These are phyloP conservation scores for Pseudonitzschia pungens DNA, from an alignment of 108 stramenopile genomes.

Conservation along the genomic window DNA sequence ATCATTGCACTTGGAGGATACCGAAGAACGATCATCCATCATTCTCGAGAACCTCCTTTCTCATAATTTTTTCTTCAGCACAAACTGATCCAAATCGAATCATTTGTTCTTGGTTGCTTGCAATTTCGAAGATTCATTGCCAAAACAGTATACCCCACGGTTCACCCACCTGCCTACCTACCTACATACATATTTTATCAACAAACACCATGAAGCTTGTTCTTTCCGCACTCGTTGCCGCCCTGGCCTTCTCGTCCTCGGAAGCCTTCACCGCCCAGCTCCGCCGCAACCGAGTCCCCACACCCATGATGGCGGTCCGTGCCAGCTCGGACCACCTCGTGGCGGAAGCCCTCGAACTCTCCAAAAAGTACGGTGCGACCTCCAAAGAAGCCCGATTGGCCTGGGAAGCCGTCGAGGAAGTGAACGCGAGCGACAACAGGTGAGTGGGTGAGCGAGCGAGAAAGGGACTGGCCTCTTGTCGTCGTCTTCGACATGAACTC, in stretches of 20 bases:
- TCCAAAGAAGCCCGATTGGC: constrained; percentile 67
- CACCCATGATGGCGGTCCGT: neutral
- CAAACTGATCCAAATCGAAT: no score
- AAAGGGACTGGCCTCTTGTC: no score
- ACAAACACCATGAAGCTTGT: neutral
- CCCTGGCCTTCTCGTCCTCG: neutral
- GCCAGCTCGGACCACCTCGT: constrained; percentile 34
- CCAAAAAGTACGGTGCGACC: constrained; percentile 59
- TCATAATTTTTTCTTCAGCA: neutral
- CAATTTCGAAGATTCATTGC: no score
- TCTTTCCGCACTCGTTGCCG: neutral
- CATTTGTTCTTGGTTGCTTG: no score
- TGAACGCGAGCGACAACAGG: constrained; percentile 73
- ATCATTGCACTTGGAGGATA: no score
- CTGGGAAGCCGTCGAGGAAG: constrained; percentile 87
- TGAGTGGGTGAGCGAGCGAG: constrained; percentile 9
- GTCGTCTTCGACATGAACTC: no score
- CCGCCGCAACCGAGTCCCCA: neutral
- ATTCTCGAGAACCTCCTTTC: neutral
- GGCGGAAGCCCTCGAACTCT: constrained; percentile 63
- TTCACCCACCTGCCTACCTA: neutral
- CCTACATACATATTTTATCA: no score
- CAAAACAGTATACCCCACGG: no score
- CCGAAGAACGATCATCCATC: neutral
- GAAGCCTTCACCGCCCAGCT: neutral